phyloP scores from a whole-genome alignment of 768 basidiomycete species.

The Lactarius trivialis region DNA sequence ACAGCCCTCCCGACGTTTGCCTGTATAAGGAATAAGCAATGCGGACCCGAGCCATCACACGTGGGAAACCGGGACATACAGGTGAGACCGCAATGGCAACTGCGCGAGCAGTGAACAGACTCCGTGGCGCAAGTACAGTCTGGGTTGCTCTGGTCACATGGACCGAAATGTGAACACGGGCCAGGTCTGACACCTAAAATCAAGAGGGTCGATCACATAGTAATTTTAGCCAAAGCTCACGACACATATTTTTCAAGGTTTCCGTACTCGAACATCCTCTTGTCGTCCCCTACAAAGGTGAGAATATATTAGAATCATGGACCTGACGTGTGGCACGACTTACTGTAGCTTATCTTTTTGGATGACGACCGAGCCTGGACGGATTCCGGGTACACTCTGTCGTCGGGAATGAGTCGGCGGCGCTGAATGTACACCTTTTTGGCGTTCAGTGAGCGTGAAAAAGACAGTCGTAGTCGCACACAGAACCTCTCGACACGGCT shows the following conservation, averaged over 20 bases:
- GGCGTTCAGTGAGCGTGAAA: not conserved
- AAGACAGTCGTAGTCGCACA: not conserved
- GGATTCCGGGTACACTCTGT: conserved; percentile 10
- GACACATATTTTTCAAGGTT: not conserved
- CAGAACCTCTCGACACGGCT: conserved; percentile 17
- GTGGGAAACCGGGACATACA: conserved; percentile 35
- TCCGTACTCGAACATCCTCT: not conserved
- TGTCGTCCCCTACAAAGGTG: not conserved
- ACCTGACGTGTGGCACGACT: not conserved
- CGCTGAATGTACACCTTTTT: conserved; percentile 14
- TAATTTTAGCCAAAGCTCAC: not conserved
- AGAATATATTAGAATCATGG: not conserved
- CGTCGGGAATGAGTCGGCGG: conserved; percentile 8
- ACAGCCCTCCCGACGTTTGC: conserved; percentile 52
- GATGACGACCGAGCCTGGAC: not conserved
- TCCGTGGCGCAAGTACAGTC: conserved; percentile 46
- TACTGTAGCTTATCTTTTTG: not conserved
- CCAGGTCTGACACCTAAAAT: conserved; percentile 27
- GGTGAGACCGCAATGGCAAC: conserved; percentile 45
- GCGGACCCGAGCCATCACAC: not conserved
- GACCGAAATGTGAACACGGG: conserved; percentile 53
- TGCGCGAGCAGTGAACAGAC: conserved; percentile 47
- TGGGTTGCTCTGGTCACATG: conserved; percentile 36
- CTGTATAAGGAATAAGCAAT: conserved; percentile 31
- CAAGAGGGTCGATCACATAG: not conserved